Evolutionary conservation across 2,329 filamentous ascomycete genomes (phyloP).

Genomic region (Verticillium tricorpus): DNA sequence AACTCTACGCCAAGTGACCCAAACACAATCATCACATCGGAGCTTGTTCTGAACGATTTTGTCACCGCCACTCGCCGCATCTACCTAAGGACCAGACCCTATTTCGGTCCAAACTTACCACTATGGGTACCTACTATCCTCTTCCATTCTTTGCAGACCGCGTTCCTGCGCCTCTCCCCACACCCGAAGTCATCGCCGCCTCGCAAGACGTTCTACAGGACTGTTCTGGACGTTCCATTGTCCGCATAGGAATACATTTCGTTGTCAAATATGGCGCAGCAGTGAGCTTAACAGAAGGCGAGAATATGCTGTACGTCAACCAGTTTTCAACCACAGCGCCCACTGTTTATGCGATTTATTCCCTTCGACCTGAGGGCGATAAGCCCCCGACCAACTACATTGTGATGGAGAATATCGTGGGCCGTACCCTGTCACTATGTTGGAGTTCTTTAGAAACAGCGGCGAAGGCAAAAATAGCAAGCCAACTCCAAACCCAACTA

Average conservation of each 20-base stretch:
- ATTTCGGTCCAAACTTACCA: too few species aligned
- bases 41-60: too few species aligned
- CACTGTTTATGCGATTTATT: constrained; percentile 24
- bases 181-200: background rate
- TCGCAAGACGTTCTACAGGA: background rate
- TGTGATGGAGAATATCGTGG: background rate
- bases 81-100: too few species aligned
- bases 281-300: constrained; percentile 21
- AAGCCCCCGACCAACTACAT: background rate
- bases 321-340: constrained; percentile 21
- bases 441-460: background rate
- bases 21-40: too few species aligned
- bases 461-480: background rate
- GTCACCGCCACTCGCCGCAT: too few species aligned
- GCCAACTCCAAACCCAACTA: background rate
- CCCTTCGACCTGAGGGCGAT: constrained; percentile 2
- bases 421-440: background rate
- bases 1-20: too few species aligned
- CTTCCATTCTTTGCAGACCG: background rate
- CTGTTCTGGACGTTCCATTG: background rate
- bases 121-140: too few species aligned
- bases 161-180: constrained; percentile 1
- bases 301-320: constrained; percentile 25
- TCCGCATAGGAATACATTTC: constrained; percentile 14
- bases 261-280: constrained; percentile 10